Evolutionary conservation across 176 grass and related monocot genomes (phyloP).

Genomic region (Puccinellia tenuiflora): DNA sequence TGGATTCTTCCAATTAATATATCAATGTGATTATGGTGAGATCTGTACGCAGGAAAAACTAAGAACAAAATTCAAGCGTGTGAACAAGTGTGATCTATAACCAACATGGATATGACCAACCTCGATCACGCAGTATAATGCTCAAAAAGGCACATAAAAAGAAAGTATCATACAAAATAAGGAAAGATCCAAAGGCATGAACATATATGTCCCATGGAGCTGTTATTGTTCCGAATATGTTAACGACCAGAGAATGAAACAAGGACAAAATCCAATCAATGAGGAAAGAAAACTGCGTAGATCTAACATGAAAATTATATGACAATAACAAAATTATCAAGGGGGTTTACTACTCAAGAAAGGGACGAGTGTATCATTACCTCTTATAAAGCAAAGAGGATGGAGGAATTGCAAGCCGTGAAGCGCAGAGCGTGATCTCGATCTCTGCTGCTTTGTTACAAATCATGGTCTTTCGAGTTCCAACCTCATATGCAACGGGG

Average conservation of each 20-base stretch:
- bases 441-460: neutral
- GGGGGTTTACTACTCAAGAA: neutral
- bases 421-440: neutral
- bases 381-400: neutral
- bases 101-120: too few relatives aligned
- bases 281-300: neutral
- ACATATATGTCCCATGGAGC: neutral
- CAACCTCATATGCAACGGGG: neutral
- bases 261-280: neutral
- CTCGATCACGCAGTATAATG: neutral
- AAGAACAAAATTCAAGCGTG: too few relatives aligned
- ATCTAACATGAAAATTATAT: neutral
- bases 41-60: too few relatives aligned
- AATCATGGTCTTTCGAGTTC: neutral
- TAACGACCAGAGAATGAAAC: neutral
- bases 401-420: neutral
- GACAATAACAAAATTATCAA: neutral
- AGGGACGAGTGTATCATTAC: neutral
- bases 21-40: too few relatives aligned
- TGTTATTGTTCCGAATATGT: neutral
- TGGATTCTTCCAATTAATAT: too few relatives aligned
- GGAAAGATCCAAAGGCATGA: neutral
- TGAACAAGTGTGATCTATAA: too few relatives aligned
- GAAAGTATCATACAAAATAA: neutral
- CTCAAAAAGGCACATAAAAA: neutral